Evolutionary conservation across 2,329 filamentous ascomycete species (phyloP), one percentile per base, ranked within the genome.

Genomic region (Bipolaris oryzae): DNA sequence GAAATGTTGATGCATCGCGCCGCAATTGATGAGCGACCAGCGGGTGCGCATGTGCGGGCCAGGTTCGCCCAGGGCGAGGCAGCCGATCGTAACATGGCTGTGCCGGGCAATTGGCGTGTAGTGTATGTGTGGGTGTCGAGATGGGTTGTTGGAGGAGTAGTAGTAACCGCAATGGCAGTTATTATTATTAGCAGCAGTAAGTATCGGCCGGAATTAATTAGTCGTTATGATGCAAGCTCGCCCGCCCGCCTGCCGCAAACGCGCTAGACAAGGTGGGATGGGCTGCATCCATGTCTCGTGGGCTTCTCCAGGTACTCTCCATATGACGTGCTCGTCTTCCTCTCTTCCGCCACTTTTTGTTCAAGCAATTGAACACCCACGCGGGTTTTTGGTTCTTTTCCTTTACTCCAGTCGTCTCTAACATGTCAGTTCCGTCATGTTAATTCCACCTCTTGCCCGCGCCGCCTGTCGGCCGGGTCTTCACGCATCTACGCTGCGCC

Each of bases 1-100:
- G 76, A 77, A 69, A 81, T 81, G 67, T 79, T 78, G 61, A 82
- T 75, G 68, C 67, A 72, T 65, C 78, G 75, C 60, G 61, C 57
- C 20, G 62, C 64, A 59, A 64, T 56, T 45, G 47, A 31, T 28
- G 33, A 53, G 39, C 53, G 58, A 53, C 61, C 56, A 57, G 55
- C 51, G 41, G 55, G 52, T 31, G 58, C 41, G 42, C 46, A 21
- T 25, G 66, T 57, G 60, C 61, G 61, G 49, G 60, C 63, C 53
- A 68, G 18, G 34, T 49, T 62, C 28, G 34, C 65, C 63, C 67
- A 70, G 48, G 69, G 70, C 63, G 66, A 66, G 55, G 68, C 66
- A 67, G 68, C 66, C 66, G 63, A 64, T 57, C 70, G 69, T 45
- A 65, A 62, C 70, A 73, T 74, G 61, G 63, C 65, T 64, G 63